Evolutionary conservation across 169 alveolate species (phyloP).

Genomic region (Babesia ovata): DNA sequence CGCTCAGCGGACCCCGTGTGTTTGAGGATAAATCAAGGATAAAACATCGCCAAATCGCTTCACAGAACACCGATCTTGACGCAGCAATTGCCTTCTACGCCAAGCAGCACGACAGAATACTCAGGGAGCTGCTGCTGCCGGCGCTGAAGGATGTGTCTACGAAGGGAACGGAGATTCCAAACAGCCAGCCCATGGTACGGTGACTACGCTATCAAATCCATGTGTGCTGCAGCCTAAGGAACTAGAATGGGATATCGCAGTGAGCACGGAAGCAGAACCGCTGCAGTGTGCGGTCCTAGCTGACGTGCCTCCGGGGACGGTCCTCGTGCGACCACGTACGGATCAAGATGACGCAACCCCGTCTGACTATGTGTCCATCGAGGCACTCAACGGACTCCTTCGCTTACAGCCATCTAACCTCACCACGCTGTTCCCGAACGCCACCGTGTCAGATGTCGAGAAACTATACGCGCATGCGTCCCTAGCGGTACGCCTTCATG

Average conservation of each 20-base stretch:
- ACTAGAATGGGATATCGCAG: conserved; percentile 27
- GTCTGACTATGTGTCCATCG: conserved; percentile 30
- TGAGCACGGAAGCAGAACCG: conserved; percentile 28
- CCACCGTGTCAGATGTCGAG: conserved; percentile 20
- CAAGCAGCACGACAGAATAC: conserved; percentile 39
- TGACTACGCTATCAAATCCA: too few relatives aligned
- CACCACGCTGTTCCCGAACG: conserved; percentile 43
- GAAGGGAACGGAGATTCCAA: too few relatives aligned
- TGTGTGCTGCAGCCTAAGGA: not conserved
- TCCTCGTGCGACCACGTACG: conserved; percentile 39
- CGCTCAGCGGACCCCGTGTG: conserved; percentile 20
- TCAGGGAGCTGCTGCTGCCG: conserved; percentile 55
- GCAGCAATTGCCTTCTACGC: conserved; percentile 25
- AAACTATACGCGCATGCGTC: conserved; percentile 61
- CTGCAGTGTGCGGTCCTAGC: conserved; percentile 57
- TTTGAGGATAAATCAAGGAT: not conserved
- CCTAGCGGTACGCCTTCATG: conserved; percentile 31
- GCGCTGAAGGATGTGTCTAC: conserved; percentile 3
- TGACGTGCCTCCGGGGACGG: conserved; percentile 61
- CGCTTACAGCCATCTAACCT: conserved; percentile 32
- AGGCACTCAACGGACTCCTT: conserved; percentile 40
- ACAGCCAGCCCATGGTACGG: too few relatives aligned
- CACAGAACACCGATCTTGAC: conserved; percentile 1
- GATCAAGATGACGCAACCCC: conserved; percentile 11
- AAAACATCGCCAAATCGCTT: not conserved